Evolutionary conservation across 805 yeast species (phyloP), one percentile per base, ranked within the genome.

Genomic region (Gaillardinia entomophila): DNA sequence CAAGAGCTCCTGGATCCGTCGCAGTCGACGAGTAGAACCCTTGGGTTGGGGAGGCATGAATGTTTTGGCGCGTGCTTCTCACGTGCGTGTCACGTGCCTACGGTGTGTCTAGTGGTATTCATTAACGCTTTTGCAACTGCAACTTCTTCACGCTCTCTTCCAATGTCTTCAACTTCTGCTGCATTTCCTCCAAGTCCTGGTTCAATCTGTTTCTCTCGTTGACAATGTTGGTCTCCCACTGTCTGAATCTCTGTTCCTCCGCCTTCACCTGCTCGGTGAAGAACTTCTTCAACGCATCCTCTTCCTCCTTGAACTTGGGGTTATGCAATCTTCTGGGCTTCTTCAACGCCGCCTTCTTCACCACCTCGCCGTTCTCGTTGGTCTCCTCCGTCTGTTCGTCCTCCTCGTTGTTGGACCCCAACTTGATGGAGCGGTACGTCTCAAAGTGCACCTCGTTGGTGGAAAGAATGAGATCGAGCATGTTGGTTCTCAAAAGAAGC

Each of bases 141-240:
- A 83, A 66, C 38, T 64, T 66, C 58, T 77, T 80, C 33, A 83
- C 85, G 57, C 78, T 84, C 35, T 82, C 88, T 53, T 84, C 92
- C 52, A 84, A 66, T 34, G 73, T 61, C 56, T 82, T 82, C 50
- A 82, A 76, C 57, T 82, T 80, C 37, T 73, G 61, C 60, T 88
- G 96, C 63, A 89, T 77, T 47, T 83, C 87, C 50, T 90, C 96
- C 50, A 92, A 73, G 61, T 92, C 98, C 60, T 82, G 83, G 65
- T 92, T 92, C 56, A 92, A 73, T 59, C 95, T 77, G 62, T 88
- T 85, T 66, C 96, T 83, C 67, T 92, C 97, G 48, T 86, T 87
- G 46, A 88, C 92, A 48, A 92, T 86, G 56, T 92, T 90, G 49
- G 88, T 85, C 66, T 89, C 97, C 98, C 99, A 92, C 69, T 90